Percentiles rank a stretch among this genome's conserved stretches.
phyloP scores from a whole-genome alignment of 129 eudicot species.

The Kitagawia praeruptora region DNA sequence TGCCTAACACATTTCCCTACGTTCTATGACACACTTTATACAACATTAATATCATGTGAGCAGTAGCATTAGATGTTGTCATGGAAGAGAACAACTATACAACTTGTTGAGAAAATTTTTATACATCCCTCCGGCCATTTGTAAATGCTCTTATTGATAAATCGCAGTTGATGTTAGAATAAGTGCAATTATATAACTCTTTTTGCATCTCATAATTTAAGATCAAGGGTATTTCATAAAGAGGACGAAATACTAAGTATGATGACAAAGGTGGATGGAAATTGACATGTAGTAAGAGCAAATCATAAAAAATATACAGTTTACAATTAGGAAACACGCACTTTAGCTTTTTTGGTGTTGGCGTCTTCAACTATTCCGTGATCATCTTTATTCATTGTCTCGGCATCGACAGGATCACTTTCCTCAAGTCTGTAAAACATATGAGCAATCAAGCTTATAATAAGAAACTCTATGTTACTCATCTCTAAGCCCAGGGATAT shows the following conservation, averaged over 20 bases:
- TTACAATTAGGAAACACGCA: slow-evolving; percentile 12
- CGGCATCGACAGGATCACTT: slow-evolving; percentile 40
- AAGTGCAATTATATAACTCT: neutral
- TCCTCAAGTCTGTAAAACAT: slow-evolving; percentile 61
- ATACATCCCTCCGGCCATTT: neutral
- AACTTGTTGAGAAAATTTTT: neutral
- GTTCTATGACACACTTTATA: neutral
- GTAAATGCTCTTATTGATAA: neutral
- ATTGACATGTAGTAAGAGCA: neutral
- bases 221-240: neutral
- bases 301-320: slow-evolving; percentile 5
- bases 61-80: neutral
- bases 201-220: neutral
- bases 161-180: too few species aligned
- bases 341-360: slow-evolving; percentile 45
- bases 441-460: neutral
- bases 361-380: slow-evolving; percentile 30
- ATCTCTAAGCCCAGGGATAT: neutral
- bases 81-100: neutral
- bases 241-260: neutral
- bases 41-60: neutral
- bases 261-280: neutral
- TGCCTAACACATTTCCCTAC: neutral
- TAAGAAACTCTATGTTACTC: neutral
- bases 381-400: slow-evolving; percentile 39